Base-by-base conservation (phyloP, 352 stramenopile genomes). In the Phytophthora pinifolia region DNA sequence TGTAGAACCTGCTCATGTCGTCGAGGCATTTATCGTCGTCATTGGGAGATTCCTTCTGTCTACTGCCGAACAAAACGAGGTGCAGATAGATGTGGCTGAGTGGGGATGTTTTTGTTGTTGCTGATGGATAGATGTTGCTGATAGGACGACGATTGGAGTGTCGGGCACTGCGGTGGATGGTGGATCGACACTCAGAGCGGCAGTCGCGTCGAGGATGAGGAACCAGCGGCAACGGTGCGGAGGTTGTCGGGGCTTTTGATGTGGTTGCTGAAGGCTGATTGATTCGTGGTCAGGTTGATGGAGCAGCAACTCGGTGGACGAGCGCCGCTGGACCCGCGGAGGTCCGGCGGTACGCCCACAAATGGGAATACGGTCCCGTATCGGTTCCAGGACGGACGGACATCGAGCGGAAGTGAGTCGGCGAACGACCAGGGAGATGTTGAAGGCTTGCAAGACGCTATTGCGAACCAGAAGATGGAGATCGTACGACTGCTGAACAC, bases 31-130 rank as follows among this genome's bases (percentile, higher is more conserved):
- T 92, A 7, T 92, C 83, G 14, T 94, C 85, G 30, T 89, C 83
- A 2, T 54, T 94, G 4, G 85, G 85, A 7, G 85, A 94, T 56
- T 94, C 85, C 9, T 94, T 94, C 50, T 94, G 80, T 61, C 44
- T 94, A 17, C 50, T 94, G 18, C 85, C 85, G 4, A 76, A 76
- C 1, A 90, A 92, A 58, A 60, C 69, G 25, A 79, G 79, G 76
- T 86, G 50, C 15, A 32, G 10, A 2, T 2, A 47, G 7, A 20
- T 8, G 29, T 22, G 27, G 8, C 13, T 17, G 14, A 35, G 12
- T 13, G 44, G 5, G 10, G 25, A 36, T 7, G 29, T 36, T 13
- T n/a, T 44, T 42, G 18, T 29, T 9, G 9, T 10, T 42, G 44
- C 27, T 59, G 2, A 46, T 48, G 31, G 5, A 39, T 33, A 18